Base-by-base conservation (phyloP, 169 alveolate species). In the Eimeria acervulina region DNA sequence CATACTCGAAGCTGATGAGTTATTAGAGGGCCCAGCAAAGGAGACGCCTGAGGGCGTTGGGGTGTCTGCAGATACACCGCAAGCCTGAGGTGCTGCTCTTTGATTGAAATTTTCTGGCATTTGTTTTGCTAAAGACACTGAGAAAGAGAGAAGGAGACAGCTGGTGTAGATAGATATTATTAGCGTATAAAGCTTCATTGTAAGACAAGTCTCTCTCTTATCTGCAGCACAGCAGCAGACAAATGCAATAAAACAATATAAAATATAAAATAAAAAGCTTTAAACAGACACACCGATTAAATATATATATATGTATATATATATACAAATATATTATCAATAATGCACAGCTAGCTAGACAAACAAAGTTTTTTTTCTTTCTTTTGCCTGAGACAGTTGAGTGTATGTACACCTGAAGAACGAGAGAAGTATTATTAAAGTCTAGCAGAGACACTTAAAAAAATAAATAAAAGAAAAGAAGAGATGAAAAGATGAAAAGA, bases 1-100 rank as follows among this genome's bases (percentile, higher is more conserved):
- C n/a, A n/a, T n/a, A n/a, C n/a, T n/a, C n/a, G n/a, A n/a, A n/a
- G n/a, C n/a, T n/a, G n/a, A n/a, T n/a, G n/a, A n/a, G n/a, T n/a
- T n/a, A n/a, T n/a, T n/a, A n/a, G n/a, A n/a, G n/a, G n/a, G n/a
- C 19, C 99, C 97, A 93, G 80, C 17, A 96, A 68, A 87, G 97
- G 80, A 97, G 66, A 96, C 96, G 51, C 91, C 80, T 12, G 80
- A 68, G 10, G 80, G 40, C 28, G 80, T 26, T 68, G 28, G 15
- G 80, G 38, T 26, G 15, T 17, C 1, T 23, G 3, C 68, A 17
- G 68, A 17, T 55, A 23, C 68, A 17, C 6, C 68, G n/a, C n/a
- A n/a, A 17, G 21, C 68, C 68, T 1, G 28, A 17, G 21, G 21
- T 55, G 68, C 68, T 23, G 68, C 68, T 55, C 21, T 17, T 23